Evolutionary conservation across 1,284 basidiomycete genomes (phyloP).

Genomic region (Erythrobasidium hasegawianum): DNA sequence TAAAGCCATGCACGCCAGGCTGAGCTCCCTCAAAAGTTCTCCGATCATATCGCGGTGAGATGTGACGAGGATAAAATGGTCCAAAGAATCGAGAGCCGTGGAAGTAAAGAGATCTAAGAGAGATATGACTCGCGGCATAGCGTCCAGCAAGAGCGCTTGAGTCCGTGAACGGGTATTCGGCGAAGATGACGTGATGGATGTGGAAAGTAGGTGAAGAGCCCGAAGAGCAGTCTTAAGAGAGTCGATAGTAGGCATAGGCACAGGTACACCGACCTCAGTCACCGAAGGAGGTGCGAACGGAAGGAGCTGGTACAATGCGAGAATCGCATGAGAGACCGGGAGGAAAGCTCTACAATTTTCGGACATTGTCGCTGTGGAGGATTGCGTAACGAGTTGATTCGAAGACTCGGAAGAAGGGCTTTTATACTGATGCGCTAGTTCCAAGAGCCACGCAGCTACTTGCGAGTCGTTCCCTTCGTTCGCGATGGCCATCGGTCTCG

Average conservation of each 20-base stretch:
- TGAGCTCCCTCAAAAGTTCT: conserved; percentile 22
- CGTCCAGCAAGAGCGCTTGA: conserved; percentile 27
- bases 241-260: conserved; percentile 22
- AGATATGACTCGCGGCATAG: conserved; percentile 31
- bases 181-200: conserved; percentile 2
- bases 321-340: conserved; percentile 21
- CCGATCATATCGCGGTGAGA: conserved; percentile 16
- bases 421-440: conserved; percentile 23
- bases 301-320: conserved; percentile 28
- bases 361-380: neutral
- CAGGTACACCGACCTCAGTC: conserved; percentile 8
- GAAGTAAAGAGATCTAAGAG: conserved; percentile 22
- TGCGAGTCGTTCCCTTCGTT: conserved; percentile 21
- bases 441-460: conserved; percentile 26
- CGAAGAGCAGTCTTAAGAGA: conserved; percentile 16
- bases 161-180: conserved; percentile 25
- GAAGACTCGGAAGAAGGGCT: neutral
- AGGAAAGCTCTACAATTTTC: conserved; percentile 19
- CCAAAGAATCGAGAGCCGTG: conserved; percentile 16
- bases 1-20: neutral
- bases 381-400: neutral
- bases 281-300: conserved; percentile 13
- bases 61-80: conserved; percentile 29
- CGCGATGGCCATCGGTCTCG: conserved; percentile 19
- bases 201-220: conserved; percentile 18